Evolutionary conservation across 495 filamentous ascomycete species (phyloP), one percentile per base, ranked within the genome.

Genomic region (Sabuloglossum arenarium): DNA sequence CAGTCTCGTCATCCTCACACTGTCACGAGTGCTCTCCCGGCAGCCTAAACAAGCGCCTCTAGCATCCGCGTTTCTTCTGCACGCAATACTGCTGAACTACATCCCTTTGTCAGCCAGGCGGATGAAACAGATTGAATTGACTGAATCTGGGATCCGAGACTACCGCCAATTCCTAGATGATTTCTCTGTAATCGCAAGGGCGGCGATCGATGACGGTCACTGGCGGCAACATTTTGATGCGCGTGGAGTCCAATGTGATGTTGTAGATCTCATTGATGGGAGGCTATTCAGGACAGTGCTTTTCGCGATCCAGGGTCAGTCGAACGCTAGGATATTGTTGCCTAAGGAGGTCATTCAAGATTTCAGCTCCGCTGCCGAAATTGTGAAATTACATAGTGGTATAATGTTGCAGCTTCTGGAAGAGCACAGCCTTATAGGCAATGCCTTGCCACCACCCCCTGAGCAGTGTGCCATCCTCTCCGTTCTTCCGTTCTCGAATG

Each of bases 261-360:
- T 79, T 0, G 71, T 68, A 23, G 83, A 87, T 61, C 63, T 80
- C 10, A 55, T 86, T n/a, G 83, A 87, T 61, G 83, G 82, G 19
- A 70, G 78, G 43, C 59, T 85, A 1, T 75, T 82, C 55, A 58
- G 64, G 23, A 56, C 51, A 34, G 56, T 67, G 23, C 30, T 54
- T 34, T 34, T 42, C 28, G n/a, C n/a, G 23, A 34, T 30, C 6
- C 52, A 54, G 10, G 52, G 29, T 21, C 8, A 10, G n/a, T 12
- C 6, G 27, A 25, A 54, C 2, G 21, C 24, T 4, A 14, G 16
- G 9, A n/a, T 3, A 9, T 6, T 39, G 16, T 49, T 64, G 53
- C 63, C 58, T 9, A 14, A 56, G 6, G 27, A 55, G 5, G 55
- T 69, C 5, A 28, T 60, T 6, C 16, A 51, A 25, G 53, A 60